Conservation (phyloP, 2,329 filamentous ascomycete genomes). For the Atkinsonella hypoxylon region DNA sequence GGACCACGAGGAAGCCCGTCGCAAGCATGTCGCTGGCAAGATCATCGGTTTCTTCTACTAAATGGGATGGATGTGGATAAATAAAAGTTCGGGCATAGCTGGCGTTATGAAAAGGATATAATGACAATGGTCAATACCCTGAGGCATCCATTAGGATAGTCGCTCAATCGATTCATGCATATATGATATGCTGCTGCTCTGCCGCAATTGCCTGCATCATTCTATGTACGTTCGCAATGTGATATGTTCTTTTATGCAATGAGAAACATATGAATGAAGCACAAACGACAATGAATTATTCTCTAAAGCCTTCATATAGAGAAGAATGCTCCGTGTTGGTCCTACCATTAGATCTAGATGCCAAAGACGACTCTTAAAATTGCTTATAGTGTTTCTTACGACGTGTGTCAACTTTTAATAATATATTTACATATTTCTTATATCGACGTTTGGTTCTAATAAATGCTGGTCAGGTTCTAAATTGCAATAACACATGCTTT, state of each 20-base stretch:
- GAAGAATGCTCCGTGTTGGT: no score
- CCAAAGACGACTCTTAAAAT: no score
- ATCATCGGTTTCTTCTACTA: constrained; percentile 99
- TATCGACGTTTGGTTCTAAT: no score
- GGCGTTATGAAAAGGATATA: constrained; percentile 23
- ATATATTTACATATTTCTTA: no score
- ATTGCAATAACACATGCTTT: no score
- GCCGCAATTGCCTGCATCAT: constrained; percentile 18
- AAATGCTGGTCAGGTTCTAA: no score
- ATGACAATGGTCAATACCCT: constrained; percentile 26
- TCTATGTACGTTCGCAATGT: neutral
- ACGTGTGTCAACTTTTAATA: no score
- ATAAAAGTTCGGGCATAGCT: constrained; percentile 23
- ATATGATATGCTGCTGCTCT: constrained; percentile 19
- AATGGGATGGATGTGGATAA: constrained; percentile 15
- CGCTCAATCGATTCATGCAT: constrained; percentile 16
- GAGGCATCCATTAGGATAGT: constrained; percentile 18
- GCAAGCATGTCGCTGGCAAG: constrained; percentile 99
- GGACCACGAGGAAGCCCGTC: constrained; percentile 98
- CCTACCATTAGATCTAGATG: no score
- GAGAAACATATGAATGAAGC: no score
- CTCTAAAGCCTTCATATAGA: no score
- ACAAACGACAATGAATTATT: no score
- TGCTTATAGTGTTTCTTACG: no score
- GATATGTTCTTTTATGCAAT: neutral